Evolutionary conservation across 192 early-diverging fungal species (phyloP).

Genomic region (Podila verticillata): DNA sequence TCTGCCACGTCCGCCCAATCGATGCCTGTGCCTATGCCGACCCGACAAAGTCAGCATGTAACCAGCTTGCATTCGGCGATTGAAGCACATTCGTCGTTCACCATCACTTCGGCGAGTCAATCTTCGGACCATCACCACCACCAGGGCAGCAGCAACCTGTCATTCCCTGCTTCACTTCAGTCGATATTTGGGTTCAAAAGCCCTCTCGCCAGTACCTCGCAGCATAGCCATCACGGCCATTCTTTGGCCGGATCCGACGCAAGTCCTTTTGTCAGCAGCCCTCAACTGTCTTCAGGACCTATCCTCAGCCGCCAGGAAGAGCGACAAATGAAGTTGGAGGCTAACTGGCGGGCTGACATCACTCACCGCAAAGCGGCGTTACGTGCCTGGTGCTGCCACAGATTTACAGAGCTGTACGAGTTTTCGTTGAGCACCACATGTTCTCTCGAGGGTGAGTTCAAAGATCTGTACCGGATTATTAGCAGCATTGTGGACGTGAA

Average conservation of each 20-base stretch:
- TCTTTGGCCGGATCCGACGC: not conserved
- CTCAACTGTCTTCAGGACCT: not conserved
- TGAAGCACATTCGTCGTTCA: not conserved
- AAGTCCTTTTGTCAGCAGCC: not conserved
- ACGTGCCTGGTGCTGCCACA: conserved; percentile 27
- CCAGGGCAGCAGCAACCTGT: not conserved
- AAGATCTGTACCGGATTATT: conserved; percentile 30
- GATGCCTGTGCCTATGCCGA: not conserved
- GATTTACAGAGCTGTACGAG: conserved; percentile 30
- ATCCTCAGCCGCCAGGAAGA: conserved; percentile 28
- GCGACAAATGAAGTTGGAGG: conserved; percentile 15
- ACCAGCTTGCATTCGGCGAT: not conserved
- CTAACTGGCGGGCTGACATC: conserved; percentile 35
- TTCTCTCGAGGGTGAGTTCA: conserved; percentile 22
- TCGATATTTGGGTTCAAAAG: not conserved
- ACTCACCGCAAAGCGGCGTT: conserved; percentile 27
- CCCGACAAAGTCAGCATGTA: not conserved
- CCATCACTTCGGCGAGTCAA: not conserved
- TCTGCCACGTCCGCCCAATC: not conserved
- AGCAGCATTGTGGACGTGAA: conserved; percentile 19
- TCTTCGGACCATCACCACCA: not conserved
- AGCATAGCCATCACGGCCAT: not conserved
- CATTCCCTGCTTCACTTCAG: not conserved
- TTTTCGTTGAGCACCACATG: conserved; percentile 11
- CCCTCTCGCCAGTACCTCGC: not conserved